Conservation (phyloP, 306 rosid species). For the Quillaja saponaria region DNA sequence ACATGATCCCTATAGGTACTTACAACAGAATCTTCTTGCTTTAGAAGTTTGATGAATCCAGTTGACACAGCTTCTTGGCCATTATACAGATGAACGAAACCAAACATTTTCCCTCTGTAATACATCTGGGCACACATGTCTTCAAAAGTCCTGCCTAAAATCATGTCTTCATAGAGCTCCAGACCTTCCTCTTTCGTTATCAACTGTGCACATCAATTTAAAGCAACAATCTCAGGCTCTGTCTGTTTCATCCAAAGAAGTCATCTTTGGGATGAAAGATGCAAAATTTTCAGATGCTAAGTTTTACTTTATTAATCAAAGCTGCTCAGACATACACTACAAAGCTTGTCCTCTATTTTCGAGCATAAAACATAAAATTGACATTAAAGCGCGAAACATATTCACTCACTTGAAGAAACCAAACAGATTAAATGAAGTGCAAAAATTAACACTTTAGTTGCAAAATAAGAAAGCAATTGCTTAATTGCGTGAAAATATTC, state of each 20-base stretch:
- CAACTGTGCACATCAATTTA: conserved; percentile 53
- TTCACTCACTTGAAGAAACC: conserved; percentile 1
- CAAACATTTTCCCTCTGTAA: conserved; percentile 95
- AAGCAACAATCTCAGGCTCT: conserved; percentile 26
- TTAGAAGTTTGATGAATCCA: conserved; percentile 86
- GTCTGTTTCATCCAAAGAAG: conserved; percentile 7
- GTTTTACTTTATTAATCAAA: conserved; percentile 1
- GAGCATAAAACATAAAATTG: conserved; percentile 2
- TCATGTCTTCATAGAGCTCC: conserved; percentile 91
- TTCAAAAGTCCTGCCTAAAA: conserved; percentile 85
- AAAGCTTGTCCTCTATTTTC: background rate
- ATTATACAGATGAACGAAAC: conserved; percentile 97
- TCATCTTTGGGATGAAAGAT: background rate
- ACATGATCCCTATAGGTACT: conserved; percentile 98
- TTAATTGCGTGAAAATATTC: conserved; percentile 7
- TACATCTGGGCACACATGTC: conserved; percentile 99
- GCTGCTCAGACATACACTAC: conserved; percentile 21
- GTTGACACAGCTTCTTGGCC: conserved; percentile 99
- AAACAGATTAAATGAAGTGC: background rate
- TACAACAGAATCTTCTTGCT: conserved; percentile 72
- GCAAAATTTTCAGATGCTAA: conserved; percentile 10
- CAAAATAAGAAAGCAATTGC: background rate
- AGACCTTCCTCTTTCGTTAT: conserved; percentile 86
- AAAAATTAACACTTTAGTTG: conserved; percentile 10
- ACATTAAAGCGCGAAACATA: conserved; percentile 11